phyloP scores from a whole-genome alignment of 768 basidiomycete genomes.

The Leccinum subgranulosum region DNA sequence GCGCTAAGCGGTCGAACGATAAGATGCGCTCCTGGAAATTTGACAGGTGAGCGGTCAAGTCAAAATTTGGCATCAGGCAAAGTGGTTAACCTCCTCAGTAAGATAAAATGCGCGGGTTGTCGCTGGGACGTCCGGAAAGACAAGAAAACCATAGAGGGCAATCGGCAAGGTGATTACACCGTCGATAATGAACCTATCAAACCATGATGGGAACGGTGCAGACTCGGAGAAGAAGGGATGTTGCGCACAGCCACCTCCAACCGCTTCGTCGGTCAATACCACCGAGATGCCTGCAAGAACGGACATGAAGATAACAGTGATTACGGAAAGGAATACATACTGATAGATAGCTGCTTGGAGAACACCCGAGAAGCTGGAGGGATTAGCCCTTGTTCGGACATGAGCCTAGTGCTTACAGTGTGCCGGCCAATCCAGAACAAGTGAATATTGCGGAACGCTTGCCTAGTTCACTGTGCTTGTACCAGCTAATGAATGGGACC shows the following conservation, averaged over 20 bases:
- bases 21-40: conserved; percentile 49
- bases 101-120: conserved; percentile 66
- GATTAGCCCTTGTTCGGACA: neutral
- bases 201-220: neutral
- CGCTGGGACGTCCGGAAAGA: conserved; percentile 70
- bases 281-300: conserved; percentile 41
- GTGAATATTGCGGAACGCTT: conserved; percentile 73
- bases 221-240: neutral
- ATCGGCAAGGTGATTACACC: conserved; percentile 71
- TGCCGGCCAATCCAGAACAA: conserved; percentile 57
- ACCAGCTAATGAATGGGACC: conserved; percentile 47
- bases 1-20: conserved; percentile 46
- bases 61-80: neutral
- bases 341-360: conserved; percentile 63
- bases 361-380: conserved; percentile 56
- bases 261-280: conserved; percentile 53
- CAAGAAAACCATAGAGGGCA: conserved; percentile 65
- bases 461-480: conserved; percentile 65
- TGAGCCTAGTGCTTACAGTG: conserved; percentile 41
- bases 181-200: conserved; percentile 58
- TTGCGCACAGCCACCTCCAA: conserved; percentile 60
- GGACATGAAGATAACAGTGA: neutral
- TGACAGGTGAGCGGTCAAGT: neutral
- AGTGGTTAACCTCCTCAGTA: conserved; percentile 44
- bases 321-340: conserved; percentile 29